Base-by-base conservation (phyloP, 2,329 filamentous ascomycete genomes). In the Tolypocladium guangdongense region DNA sequence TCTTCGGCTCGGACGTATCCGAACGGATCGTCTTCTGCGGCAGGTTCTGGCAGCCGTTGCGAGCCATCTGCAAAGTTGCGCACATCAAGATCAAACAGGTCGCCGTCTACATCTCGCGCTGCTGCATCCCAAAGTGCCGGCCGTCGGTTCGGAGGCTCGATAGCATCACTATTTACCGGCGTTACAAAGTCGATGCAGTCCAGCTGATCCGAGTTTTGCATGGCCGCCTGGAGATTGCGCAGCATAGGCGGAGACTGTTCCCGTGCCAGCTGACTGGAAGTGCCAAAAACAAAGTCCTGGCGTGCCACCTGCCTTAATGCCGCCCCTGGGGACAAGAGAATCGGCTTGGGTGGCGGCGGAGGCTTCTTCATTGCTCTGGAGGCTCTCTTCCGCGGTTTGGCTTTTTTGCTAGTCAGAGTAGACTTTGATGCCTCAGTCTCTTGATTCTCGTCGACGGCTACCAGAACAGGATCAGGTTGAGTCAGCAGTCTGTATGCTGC, bases 271-370 rank as follows among this genome's bases (percentile, higher is more conserved):
- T 95, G 90, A 65, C 90, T 95, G 1, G 87, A 91, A 0, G 89
- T 93, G 1, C 89, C 90, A 68, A 95, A 95, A 0, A 95, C 71
- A 63, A 91, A 88, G 55, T 90, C 82, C 64, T 93, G 90, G 1
- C 78, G 74, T 3, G 80, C 75, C 16, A 87, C 78, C 59, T 86
- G 78, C 51, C 79, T 79, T 45, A 85, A 68, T 1, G 88, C 90
- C 27, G 85, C 79, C 49, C 72, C 74, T 0, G 89, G 89, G 1
- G 87, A 88, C 12, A 88, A 71, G 2, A 95, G 66, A 20, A 79
- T 66, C 43, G 74, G 71, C 22, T 74, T 73, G n/a, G 73, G 70
- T 1, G 63, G 63, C 46, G 59, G 55, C 50, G 64, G 60, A 59
- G 71, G 78, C 65, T 70, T 71, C 55, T 73, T 77, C 54, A 61